Percentiles rank a stretch among this genome's conserved stretches.
Conservation (phyloP, 257 asterid genomes). For the Salvia splendens region DNA sequence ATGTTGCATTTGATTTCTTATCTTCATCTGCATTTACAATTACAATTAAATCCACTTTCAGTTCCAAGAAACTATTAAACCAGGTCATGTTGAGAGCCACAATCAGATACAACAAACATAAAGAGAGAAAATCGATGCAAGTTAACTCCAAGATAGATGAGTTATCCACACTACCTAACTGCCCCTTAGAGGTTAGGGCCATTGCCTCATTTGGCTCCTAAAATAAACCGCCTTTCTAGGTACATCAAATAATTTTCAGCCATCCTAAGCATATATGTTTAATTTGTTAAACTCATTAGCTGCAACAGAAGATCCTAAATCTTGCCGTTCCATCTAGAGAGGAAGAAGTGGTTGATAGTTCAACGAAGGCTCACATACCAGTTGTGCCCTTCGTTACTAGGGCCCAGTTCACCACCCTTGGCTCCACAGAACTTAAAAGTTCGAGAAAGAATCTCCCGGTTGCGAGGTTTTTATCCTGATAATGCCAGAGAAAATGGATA, state of each 20-base stretch:
- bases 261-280: not conserved
- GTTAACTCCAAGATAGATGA: not conserved
- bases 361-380: slow-evolving; percentile 43
- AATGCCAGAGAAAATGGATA: slow-evolving; percentile 7
- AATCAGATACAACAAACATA: not conserved
- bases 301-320: slow-evolving; percentile 8
- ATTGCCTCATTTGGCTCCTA: not conserved
- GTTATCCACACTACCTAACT: too few species aligned
- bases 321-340: too few species aligned
- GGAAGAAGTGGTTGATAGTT: too few species aligned
- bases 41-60: slow-evolving; percentile 16
- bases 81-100: not conserved
- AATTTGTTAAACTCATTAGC: not conserved
- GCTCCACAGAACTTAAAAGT: slow-evolving; percentile 80
- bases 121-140: not conserved
- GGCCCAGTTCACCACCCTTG: slow-evolving; percentile 91
- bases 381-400: slow-evolving; percentile 86
- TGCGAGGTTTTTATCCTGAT: slow-evolving; percentile 54
- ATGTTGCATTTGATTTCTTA: slow-evolving; percentile 60
- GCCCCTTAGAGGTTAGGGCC: not conserved
- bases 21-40: slow-evolving; percentile 52
- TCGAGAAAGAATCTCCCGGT: slow-evolving; percentile 77
- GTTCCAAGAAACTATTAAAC: not conserved
- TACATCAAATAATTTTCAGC: not conserved
- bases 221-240: not conserved